Evolutionary conservation across 495 filamentous ascomycete genomes (phyloP).

Genomic region (Xylona heveae): DNA sequence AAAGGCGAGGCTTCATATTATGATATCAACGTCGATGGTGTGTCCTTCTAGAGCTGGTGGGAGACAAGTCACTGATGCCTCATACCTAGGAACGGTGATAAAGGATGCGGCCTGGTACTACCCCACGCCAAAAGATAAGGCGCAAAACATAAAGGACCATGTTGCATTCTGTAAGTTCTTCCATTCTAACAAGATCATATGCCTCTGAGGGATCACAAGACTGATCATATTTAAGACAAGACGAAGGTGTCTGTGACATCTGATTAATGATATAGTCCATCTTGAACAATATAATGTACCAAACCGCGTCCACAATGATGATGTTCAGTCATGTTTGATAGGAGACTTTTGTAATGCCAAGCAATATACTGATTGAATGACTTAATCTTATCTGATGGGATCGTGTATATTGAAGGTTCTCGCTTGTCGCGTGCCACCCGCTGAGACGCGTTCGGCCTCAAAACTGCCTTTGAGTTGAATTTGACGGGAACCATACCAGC

Average conservation of each 20-base stretch:
- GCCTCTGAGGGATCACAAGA: no score
- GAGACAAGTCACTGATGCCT: neutral
- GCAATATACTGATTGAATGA: no score
- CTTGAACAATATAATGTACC: neutral
- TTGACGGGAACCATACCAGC: no score
- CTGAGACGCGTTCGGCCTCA: no score
- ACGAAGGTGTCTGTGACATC: slow-evolving; percentile 2
- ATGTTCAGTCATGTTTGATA: no score
- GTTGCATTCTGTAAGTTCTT: slow-evolving; percentile 44
- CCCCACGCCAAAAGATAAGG: slow-evolving; percentile 31
- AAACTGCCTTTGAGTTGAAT: no score
- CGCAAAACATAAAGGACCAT: slow-evolving; percentile 34
- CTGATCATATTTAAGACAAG: slow-evolving; percentile 1
- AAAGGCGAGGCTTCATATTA: slow-evolving; percentile 54
- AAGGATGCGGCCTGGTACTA: slow-evolving; percentile 53
- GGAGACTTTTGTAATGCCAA: no score
- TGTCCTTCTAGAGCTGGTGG: slow-evolving; percentile 2
- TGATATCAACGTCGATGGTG: slow-evolving; percentile 34
- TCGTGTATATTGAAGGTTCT: no score
- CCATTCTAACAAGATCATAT: no score
- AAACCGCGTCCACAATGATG: neutral
- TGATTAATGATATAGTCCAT: neutral
- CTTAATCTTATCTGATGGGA: no score
- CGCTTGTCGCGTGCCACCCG: no score
- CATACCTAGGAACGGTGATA: slow-evolving; percentile 21